Base-by-base conservation (phyloP, 1,139 yeast genomes). In the Candida sp. region DNA sequence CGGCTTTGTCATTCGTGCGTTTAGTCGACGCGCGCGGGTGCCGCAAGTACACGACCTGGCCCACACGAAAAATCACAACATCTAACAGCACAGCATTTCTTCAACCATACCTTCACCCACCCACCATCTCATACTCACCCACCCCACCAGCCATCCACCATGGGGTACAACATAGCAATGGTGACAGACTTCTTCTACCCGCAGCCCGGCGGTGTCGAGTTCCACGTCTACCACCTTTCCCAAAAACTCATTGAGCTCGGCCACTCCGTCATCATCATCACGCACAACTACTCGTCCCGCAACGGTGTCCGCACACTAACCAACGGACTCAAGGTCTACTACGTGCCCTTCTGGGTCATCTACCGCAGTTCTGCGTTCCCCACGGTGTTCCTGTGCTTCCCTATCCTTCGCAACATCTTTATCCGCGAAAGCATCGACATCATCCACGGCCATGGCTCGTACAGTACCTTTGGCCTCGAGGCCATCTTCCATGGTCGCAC, bases 121-220 rank as follows among this genome's bases (percentile, higher is more conserved):
- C n/a, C n/a, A n/a, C n/a, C n/a, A n/a, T n/a, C n/a, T n/a, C n/a
- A n/a, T n/a, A 28, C 31, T 6, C 31, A 8, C 31, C 5, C 31
- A n/a, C n/a, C 31, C 31, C 12, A 31, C 35, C 3, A 23, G 38
- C n/a, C 4, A 12, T 31, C 5, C 8, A 50, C 11, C 28, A 65
- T 60, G 68, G 59, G 61, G 7, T 71, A 71, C 61, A 77, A 76
- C 54, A 76, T 77, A 49, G 88, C 90, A 8, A 93, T 94, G 98
- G 90, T 93, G 3, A 88, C 97, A 41, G 99, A 96, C 70, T 96
- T 92, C 77, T 96, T 94, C 83, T 96, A 89, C 69, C 99, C 99
- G 22, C 99, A 96, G 66, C 88, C 98, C 0, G 99, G 99, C 2
- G 99, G 99, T 7, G 96, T 96, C 3, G 99, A 96, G 67, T 85